These are phyloP conservation scores for Eucalyptus regnans DNA, from an alignment of 345 rosid genomes.

Conservation along the genomic window DNA sequence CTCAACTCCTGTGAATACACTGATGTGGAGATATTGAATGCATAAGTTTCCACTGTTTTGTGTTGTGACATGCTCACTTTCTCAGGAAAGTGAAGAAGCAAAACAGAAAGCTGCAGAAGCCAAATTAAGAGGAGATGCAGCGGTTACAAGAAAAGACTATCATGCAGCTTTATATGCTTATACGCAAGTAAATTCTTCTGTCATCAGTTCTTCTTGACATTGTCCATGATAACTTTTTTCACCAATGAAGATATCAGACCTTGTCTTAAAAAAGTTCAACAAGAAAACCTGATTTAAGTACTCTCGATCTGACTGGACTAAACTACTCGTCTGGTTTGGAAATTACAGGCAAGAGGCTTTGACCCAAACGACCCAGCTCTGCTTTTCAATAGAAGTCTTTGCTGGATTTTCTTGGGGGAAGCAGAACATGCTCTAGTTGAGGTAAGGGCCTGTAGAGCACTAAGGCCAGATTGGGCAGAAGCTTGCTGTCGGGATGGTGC, in stretches of 20 bases:
- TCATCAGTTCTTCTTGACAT: not conserved
- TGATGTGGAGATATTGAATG: not conserved
- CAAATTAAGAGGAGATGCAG: conserved; percentile 85
- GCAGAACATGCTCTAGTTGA: conserved; percentile 75
- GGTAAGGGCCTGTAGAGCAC: conserved; percentile 61
- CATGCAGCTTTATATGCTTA: conserved; percentile 59
- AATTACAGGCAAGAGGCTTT: conserved; percentile 67
- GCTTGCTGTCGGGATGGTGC: conserved; percentile 93
- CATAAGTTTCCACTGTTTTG: not conserved
- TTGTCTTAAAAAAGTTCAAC: not conserved
- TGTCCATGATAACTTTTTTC: not conserved
- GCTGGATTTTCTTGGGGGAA: conserved; percentile 70
- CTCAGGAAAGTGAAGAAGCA: conserved; percentile 69
- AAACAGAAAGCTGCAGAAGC: conserved; percentile 82
- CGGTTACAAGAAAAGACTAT: conserved; percentile 51
- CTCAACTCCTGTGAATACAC: not conserved
- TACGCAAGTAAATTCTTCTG: conserved; percentile 48
- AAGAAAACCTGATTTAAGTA: not conserved
- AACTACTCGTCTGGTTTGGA: not conserved
- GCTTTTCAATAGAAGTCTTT: conserved; percentile 78
- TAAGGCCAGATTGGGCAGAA: conserved; percentile 78
- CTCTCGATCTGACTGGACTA: not conserved
- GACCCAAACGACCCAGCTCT: conserved; percentile 68
- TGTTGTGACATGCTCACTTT: not conserved
- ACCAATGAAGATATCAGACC: not conserved